Evolutionary conservation across 768 basidiomycete genomes (phyloP), one percentile per base, ranked within the genome.

Genomic region (Kwoniella dejecticola): DNA sequence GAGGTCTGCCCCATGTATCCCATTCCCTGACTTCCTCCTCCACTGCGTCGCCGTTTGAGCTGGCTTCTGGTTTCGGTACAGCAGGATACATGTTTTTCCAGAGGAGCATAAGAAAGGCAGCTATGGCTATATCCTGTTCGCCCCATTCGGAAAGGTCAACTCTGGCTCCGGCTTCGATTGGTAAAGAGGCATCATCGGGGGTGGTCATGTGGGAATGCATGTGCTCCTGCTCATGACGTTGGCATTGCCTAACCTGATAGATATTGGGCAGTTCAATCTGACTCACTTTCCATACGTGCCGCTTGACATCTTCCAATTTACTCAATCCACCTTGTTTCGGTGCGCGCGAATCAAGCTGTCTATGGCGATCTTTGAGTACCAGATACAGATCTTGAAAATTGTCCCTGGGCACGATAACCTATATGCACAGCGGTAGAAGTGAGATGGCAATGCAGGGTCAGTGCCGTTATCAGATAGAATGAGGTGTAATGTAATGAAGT

Each of bases 381-480:
- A 93, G 85, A 68, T 97, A 98, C 10, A 94, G 78, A 76, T 98
- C 95, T 69, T 97, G 95, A 70, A 94, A 97, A 0, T 77, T 69
- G 57, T 91, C 89, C 17, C 89, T 81, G 0, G 85, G 83, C 3
- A 95, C 83, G 23, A 97, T 64, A 29, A 85, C 82, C 79, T 80
- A 57, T 31, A 23, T 17, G 36, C n/a, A 40, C 24, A 30, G 11
- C 15, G 7, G 31, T 21, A 33, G 10, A 29, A 27, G 29, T 26
- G 17, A 15, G 10, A 45, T 45, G 3, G 4, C 21, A 10, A n/a
- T n/a, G 21, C 3, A n/a, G n/a, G 44, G 52, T 11, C n/a, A n/a
- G n/a, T n/a, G n/a, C n/a, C n/a, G n/a, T n/a, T n/a, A n/a, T n/a
- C n/a, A n/a, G n/a, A n/a, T n/a, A n/a, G n/a, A n/a, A n/a, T n/a